phyloP scores from a whole-genome alignment of 805 yeast genomes.

The Cyberlindnera mycetangii region DNA sequence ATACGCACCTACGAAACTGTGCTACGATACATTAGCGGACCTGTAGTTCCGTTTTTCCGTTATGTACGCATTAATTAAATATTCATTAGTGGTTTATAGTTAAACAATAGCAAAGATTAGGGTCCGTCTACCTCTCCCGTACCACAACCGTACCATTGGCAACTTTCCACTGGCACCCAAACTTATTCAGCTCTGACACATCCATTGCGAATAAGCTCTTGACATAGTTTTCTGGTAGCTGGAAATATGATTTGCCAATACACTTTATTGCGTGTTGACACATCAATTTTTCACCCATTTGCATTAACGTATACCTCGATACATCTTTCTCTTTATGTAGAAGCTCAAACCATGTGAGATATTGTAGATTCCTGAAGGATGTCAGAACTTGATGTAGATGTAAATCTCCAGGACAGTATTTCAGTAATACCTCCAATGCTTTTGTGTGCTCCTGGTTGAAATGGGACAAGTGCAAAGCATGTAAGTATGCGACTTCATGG shows the following conservation, averaged over 20 bases:
- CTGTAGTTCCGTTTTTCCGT: too few relatives aligned
- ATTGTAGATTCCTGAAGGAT: constrained; percentile 33
- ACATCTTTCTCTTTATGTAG: constrained; percentile 20
- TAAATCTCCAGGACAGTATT: constrained; percentile 29
- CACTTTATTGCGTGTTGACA: constrained; percentile 32
- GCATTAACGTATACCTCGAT: constrained; percentile 35
- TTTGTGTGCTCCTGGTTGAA: constrained; percentile 20
- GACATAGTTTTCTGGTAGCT: constrained; percentile 20
- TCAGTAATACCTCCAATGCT: constrained; percentile 28
- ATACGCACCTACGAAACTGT: too few relatives aligned
- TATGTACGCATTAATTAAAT: too few relatives aligned
- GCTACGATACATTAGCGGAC: too few relatives aligned
- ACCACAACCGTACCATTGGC: constrained; percentile 15
- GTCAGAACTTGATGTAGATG: constrained; percentile 33
- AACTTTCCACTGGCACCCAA: constrained; percentile 18
- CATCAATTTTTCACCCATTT: constrained; percentile 38
- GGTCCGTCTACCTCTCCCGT: constrained; percentile 6
- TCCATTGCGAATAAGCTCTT: constrained; percentile 12
- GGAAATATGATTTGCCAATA: constrained; percentile 40
- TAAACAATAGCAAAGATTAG: background rate
- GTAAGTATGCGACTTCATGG: constrained; percentile 39
- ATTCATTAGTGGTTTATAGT: background rate
- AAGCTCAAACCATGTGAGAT: constrained; percentile 31
- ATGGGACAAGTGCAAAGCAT: constrained; percentile 41
- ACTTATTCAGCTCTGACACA: constrained; percentile 5